A percentile compares a stretch with the other conserved stretches of the same genome.
These are phyloP conservation scores for Tetradesmus lagerheimii DNA, from an alignment of 139 green algal genomes.

Conservation along the genomic window DNA sequence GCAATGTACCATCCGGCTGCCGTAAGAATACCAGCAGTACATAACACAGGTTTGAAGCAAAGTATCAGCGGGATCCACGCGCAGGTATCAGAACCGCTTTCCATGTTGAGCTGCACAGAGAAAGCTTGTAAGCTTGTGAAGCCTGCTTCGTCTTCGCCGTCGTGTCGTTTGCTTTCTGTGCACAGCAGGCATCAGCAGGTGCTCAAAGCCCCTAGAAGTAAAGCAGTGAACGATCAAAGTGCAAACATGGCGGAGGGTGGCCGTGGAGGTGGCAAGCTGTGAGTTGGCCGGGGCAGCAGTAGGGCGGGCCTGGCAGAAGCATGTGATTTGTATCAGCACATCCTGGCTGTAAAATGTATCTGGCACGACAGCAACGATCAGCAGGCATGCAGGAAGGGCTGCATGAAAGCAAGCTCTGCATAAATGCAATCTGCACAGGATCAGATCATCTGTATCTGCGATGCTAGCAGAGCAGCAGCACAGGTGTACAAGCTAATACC, in stretches of 20 bases:
- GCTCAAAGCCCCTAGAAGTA: not conserved
- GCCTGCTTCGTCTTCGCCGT: not conserved
- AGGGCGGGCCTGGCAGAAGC: not conserved
- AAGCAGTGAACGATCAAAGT: not conserved
- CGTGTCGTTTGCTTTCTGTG: not conserved
- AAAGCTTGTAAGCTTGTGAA: not conserved
- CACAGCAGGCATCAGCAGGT: not conserved
- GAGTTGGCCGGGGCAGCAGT: not conserved
- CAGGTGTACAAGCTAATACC: not conserved
- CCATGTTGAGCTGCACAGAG: not conserved
- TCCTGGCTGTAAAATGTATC: too few species aligned
- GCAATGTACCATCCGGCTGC: not conserved
- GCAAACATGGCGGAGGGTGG: not conserved
- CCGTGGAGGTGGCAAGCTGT: not conserved
- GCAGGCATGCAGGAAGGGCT: not conserved
- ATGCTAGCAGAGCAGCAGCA: not conserved
- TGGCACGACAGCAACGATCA: not conserved
- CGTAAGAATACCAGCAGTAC: not conserved
- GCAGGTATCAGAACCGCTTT: not conserved
- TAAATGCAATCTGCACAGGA: not conserved
- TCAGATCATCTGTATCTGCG: not conserved
- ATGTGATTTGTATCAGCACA: too few species aligned
- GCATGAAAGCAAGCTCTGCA: not conserved
- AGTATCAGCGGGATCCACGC: not conserved
- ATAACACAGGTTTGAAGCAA: not conserved